Base-by-base conservation (phyloP, 768 basidiomycete genomes). In the Pisolithus tinctorius region DNA sequence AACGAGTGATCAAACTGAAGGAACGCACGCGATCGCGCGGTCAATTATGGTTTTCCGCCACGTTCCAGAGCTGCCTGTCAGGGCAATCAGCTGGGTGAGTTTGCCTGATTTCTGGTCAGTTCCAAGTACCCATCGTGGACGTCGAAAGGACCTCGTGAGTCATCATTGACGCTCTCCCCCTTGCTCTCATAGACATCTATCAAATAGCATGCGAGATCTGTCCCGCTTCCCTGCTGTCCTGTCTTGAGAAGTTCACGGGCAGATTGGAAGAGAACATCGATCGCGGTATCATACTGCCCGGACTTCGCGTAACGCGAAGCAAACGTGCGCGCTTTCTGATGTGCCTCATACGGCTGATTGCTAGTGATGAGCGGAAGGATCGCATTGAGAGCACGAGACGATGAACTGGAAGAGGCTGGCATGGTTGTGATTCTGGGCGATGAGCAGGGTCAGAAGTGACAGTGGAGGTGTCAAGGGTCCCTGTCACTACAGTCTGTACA, bases 251-350 rank as follows among this genome's bases (percentile, higher is more conserved):
- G 75, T 63, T 93, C 91, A 47, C 87, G 77, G 1, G 93, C 85
- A 41, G 84, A 86, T 61, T 93, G 88, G 69, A 96, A 97, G 46
- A 97, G 81, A 4, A 98, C 88, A 66, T 94, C 87, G 68, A 93
- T 88, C 16, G 96, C 94, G 13, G 84, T 84, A 62, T 86, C 84
- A 62, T 86, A 84, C 58, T 94, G 86, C 2, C 74, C 75, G 3
- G 88, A 80, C 72, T 93, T 92, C 47, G 77, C 74, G 65, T 91
- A 91, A 60, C 94, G 79, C 4, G 93, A 84, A 4, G 92, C 92
- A 57, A 95, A 96, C 16, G 94, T 97, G 26, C 95, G 82, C 9
- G 93, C 92, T 70, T 97, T 97, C 68, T 97, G 94, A 60, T 97
- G 95, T 0, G 94, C 94, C 55, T 93, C 91, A 67, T 96, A 96